Conservation (phyloP, 192 early-diverging fungal genomes). For the Backusella australiensis region DNA sequence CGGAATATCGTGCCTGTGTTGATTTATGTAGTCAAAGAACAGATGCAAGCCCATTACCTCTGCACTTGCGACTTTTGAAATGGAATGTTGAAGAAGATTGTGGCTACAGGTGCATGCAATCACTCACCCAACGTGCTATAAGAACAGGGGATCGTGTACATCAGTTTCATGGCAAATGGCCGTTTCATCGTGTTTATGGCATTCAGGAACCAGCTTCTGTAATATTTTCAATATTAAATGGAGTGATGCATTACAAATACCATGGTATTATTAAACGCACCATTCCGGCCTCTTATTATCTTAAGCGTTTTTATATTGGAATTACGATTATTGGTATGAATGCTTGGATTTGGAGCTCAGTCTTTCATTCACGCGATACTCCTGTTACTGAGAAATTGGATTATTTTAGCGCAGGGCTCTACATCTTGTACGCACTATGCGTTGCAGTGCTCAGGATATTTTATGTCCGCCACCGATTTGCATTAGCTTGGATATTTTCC, state of each 20-base stretch:
- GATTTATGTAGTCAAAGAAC: not conserved
- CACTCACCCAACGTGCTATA: constrained; percentile 56
- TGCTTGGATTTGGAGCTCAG: constrained; percentile 87
- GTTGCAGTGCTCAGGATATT: constrained; percentile 67
- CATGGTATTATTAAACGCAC: constrained; percentile 37
- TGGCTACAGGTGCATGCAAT: constrained; percentile 85
- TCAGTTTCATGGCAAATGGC: constrained; percentile 98
- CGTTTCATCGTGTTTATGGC: constrained; percentile 82
- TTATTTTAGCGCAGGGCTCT: constrained; percentile 86
- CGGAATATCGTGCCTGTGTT: constrained; percentile 9
- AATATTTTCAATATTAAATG: constrained; percentile 89
- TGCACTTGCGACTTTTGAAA: constrained; percentile 50
- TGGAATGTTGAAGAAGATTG: constrained; percentile 87
- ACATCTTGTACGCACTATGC: constrained; percentile 75
- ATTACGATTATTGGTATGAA: constrained; percentile 63
- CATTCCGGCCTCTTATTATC: constrained; percentile 51
- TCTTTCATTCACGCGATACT: constrained; percentile 91
- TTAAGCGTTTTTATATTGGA: constrained; percentile 56
- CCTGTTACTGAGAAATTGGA: constrained; percentile 88
- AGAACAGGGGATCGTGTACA: constrained; percentile 45
- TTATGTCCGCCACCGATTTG: constrained; percentile 34
- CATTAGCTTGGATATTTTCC: constrained; percentile 40
- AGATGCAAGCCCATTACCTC: not conserved
- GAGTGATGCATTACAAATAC: constrained; percentile 69
- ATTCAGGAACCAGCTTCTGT: constrained; percentile 96